These are phyloP conservation scores for Typha latifolia DNA, from an alignment of 176 grass and related monocot species.

Conservation along the genomic window DNA sequence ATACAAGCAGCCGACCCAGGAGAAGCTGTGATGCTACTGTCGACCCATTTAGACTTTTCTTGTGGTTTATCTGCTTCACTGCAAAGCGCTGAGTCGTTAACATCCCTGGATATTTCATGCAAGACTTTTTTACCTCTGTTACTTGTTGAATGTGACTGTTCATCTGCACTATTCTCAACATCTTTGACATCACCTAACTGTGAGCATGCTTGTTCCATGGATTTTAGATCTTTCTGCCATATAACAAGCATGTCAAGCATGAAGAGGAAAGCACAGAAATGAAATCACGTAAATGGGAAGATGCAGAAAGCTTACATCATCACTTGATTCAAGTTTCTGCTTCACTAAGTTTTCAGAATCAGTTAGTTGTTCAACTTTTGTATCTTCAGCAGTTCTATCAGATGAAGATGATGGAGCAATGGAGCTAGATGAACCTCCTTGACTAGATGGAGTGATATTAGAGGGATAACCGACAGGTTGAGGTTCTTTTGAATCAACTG, in stretches of 20 bases:
- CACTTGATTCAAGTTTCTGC: conserved; percentile 16
- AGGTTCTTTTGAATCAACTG: conserved; percentile 56
- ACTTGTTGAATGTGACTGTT: conserved; percentile 23
- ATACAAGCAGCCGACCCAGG: conserved; percentile 13
- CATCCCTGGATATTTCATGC: conserved; percentile 10
- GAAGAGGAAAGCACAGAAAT: conserved; percentile 1
- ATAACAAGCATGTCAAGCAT: conserved; percentile 2
- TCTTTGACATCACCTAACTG: conserved; percentile 23
- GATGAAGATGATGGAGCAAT: conserved; percentile 45
- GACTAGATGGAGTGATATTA: conserved; percentile 9
- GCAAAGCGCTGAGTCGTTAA: conserved; percentile 13
- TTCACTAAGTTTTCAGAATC: conserved; percentile 27
- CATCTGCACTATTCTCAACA: conserved; percentile 26
- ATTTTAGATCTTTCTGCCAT: conserved; percentile 35
- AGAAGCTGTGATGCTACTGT: conserved; percentile 1
- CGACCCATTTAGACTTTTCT: conserved; percentile 17
- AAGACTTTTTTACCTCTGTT: conserved; percentile 13
- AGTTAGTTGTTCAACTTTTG: conserved; percentile 22
- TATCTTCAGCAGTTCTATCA: conserved; percentile 22
- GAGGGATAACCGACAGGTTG: conserved; percentile 17
- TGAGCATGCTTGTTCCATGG: conserved; percentile 22
- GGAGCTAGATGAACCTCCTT: conserved; percentile 27
- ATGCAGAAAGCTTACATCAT: conserved; percentile 33
- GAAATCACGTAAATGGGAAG: conserved; percentile 9
- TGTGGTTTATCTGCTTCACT: background rate